Conservation (phyloP, 345 rosid genomes). For the Ceriops decandra region DNA sequence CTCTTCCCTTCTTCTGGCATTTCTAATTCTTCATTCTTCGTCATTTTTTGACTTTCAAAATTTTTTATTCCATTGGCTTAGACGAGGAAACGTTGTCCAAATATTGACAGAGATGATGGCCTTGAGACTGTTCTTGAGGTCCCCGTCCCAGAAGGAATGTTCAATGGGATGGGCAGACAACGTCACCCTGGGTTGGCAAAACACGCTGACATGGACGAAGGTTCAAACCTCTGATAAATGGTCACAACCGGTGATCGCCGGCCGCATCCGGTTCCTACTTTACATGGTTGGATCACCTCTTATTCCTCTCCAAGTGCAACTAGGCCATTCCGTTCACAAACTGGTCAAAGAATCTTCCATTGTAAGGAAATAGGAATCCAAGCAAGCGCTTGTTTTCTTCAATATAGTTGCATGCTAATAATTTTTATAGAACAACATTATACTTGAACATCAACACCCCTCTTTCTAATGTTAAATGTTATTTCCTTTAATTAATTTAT, state of each 20-base stretch:
- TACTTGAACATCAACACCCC: no score
- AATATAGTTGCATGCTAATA: no score
- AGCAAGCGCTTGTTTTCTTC: neutral
- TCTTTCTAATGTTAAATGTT: no score
- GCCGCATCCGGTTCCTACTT: conserved; percentile 72
- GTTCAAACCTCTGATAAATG: conserved; percentile 81
- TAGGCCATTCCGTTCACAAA: conserved; percentile 66
- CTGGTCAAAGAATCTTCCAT: conserved; percentile 73
- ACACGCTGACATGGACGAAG: conserved; percentile 82
- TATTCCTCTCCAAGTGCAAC: conserved; percentile 81
- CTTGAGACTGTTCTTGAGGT: conserved; percentile 94
- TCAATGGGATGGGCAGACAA: conserved; percentile 65
- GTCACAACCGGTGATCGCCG: conserved; percentile 67
- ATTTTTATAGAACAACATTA: no score
- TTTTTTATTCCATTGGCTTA: neutral
- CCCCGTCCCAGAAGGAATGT: conserved; percentile 94
- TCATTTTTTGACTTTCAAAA: neutral
- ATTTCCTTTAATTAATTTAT: no score
- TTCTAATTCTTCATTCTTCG: no score
- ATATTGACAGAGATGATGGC: conserved; percentile 78
- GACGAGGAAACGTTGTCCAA: conserved; percentile 90
- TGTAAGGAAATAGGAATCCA: conserved; percentile 31
- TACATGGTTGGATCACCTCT: conserved; percentile 98
- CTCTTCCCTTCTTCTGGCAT: no score
- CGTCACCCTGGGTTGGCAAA: conserved; percentile 49